Conservation (phyloP, 345 rosid species). For the Aquilaria yunnanensis region DNA sequence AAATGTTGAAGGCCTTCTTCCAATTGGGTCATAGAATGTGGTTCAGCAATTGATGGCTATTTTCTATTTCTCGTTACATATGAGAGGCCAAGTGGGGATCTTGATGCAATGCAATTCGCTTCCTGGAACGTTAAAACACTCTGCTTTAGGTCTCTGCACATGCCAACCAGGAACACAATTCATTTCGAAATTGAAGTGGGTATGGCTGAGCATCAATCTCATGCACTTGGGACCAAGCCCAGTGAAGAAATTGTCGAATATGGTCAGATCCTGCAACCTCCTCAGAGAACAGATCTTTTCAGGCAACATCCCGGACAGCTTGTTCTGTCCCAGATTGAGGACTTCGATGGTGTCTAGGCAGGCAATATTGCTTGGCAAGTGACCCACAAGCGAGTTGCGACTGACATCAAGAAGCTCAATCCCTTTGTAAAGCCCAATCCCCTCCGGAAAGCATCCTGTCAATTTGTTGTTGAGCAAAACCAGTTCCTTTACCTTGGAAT, state of each 20-base stretch:
- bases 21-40: too few relatives aligned
- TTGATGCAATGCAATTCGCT: conserved; percentile 67
- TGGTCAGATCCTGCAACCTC: conserved; percentile 58
- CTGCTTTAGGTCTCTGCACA: conserved; percentile 70
- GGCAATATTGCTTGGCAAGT: conserved; percentile 68
- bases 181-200: conserved; percentile 61
- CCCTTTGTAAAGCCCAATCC: conserved; percentile 57
- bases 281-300: conserved; percentile 61
- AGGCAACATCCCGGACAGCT: conserved; percentile 71
- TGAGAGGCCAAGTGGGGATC: conserved; percentile 53
- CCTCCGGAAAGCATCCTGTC: conserved; percentile 86
- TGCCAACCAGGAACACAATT: conserved; percentile 83
- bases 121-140: conserved; percentile 61
- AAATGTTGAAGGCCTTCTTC: too few relatives aligned
- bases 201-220: conserved; percentile 35
- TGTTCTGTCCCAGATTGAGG: conserved; percentile 72
- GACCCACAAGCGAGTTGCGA: conserved; percentile 64
- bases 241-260: conserved; percentile 84
- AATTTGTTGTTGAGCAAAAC: conserved; percentile 68
- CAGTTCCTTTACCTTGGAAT: conserved; percentile 59
- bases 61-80: too few relatives aligned
- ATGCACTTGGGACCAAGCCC: conserved; percentile 74
- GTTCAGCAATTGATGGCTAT: too few relatives aligned
- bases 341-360: conserved; percentile 57
- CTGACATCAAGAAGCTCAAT: conserved; percentile 78